Percentiles rank a stretch among this genome's conserved stretches.
phyloP scores from a whole-genome alignment of 345 rosid species.

The Camelina laxa region DNA sequence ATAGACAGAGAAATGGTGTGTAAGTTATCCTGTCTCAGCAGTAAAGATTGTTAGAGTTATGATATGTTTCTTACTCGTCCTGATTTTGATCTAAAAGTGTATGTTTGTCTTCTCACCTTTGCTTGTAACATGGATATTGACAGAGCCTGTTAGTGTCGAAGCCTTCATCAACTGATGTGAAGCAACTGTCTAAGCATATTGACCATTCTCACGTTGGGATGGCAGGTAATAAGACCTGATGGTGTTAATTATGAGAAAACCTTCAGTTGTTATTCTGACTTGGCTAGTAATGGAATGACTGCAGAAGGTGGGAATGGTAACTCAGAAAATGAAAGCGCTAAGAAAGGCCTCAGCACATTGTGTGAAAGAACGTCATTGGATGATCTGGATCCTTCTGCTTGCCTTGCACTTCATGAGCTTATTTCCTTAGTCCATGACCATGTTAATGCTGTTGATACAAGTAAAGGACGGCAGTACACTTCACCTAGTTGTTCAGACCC shows the following conservation, averaged over 20 bases:
- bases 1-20: conserved; percentile 86
- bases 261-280: conserved; percentile 8
- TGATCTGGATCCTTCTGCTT: conserved; percentile 55
- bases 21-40: conserved; percentile 37
- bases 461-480: conserved; percentile 42
- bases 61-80: conserved; percentile 23
- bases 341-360: conserved; percentile 43
- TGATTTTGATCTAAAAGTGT: conserved; percentile 12
- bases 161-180: conserved; percentile 31
- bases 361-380: conserved; percentile 44
- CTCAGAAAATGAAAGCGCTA: conserved; percentile 38
- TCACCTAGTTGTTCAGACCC: conserved; percentile 45
- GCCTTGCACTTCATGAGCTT: conserved; percentile 69
- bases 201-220: conserved; percentile 32
- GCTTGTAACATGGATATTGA: conserved; percentile 34
- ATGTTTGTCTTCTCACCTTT: conserved; percentile 9
- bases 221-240: conserved; percentile 40
- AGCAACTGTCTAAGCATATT: conserved; percentile 24
- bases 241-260: conserved; percentile 18
- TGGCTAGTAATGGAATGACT: conserved; percentile 23
- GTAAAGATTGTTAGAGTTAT: conserved; percentile 23
- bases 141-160: conserved; percentile 37
- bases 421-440: conserved; percentile 75
- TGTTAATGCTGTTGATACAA: conserved; percentile 55
- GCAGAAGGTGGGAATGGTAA: conserved; percentile 46